Evolutionary conservation across 768 basidiomycete genomes (phyloP), one percentile per base, ranked within the genome.

Genomic region (Trametes cinnabarina): DNA sequence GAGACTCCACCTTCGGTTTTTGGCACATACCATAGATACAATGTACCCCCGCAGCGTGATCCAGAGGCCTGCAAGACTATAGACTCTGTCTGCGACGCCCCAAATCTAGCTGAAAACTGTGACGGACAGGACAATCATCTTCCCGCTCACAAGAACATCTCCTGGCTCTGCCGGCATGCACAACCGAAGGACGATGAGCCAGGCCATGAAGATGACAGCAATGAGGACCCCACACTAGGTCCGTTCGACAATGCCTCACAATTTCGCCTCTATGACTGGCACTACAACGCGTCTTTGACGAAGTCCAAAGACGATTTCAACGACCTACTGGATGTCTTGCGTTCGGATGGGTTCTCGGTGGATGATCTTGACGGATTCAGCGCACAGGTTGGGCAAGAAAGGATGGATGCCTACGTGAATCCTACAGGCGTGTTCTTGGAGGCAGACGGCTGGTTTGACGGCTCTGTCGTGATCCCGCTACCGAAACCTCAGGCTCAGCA

Each of bases 221-320:
- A 32, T 11, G 43, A 44, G 0, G 30, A 32, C 30, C 11, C 30
- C 30, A 32, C 5, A 5, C 30, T 37, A 78, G 7, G 77, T 76
- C 7, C 48, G 47, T 25, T n/a, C 2, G 12, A 15, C 7, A 47
- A 60, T 23, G 4, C 12, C 9, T 26, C 25, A 23, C 49, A 20
- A 1, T 34, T 35, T 11, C 30, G 30, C 7, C 5, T 40, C 12
- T 40, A 4, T 19, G 39, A 40, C 12, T 40, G 39, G 39, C 17
- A 8, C 39, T 40, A 40, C n/a, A 40, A 40, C 39, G n/a, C 15
- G 15, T 14, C 39, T 15, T 5, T 15, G 8, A 40, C 39, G 8
- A 40, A 40, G 14, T 40, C 39, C 5, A 14, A 15, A 5, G 39
- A 40, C 39, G 39, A 40, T 15, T 19, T 40, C 14, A 15, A 40